Conservation (phyloP, 805 yeast species). For the Jamesozyma lodderae region DNA sequence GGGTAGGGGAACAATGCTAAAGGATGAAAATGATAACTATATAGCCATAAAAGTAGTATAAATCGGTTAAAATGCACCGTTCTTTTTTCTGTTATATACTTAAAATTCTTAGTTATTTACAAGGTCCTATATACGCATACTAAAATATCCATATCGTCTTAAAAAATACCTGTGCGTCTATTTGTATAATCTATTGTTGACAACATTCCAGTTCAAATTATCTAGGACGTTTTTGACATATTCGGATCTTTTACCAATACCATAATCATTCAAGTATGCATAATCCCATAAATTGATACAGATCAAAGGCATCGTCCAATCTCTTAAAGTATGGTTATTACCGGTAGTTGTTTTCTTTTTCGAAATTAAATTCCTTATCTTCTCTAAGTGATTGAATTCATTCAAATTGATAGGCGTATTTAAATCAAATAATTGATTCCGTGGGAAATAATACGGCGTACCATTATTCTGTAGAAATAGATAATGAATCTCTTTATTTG, state of each 20-base stretch:
- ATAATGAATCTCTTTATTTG: slow-evolving; percentile 48
- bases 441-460: slow-evolving; percentile 61
- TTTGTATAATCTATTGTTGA: slow-evolving; percentile 37
- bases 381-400: slow-evolving; percentile 39
- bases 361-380: slow-evolving; percentile 33
- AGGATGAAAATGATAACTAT: slow-evolving; percentile 53
- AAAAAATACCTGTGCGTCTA: neutral
- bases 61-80: neutral
- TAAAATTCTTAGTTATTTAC: neutral
- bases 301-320: slow-evolving; percentile 55
- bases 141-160: slow-evolving; percentile 5
- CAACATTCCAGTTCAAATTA: slow-evolving; percentile 75
- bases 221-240: slow-evolving; percentile 71
- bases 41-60: slow-evolving; percentile 71
- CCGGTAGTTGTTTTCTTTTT: slow-evolving; percentile 10
- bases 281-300: slow-evolving; percentile 82
- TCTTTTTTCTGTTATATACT: neutral
- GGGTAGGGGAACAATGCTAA: slow-evolving; percentile 65
- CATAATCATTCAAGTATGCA: slow-evolving; percentile 80
- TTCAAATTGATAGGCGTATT: slow-evolving; percentile 58
- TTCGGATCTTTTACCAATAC: slow-evolving; percentile 58
- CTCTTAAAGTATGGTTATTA: slow-evolving; percentile 34
- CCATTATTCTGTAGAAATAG: slow-evolving; percentile 62
- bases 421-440: slow-evolving; percentile 65
- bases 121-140: slow-evolving; percentile 4